Conservation (phyloP, 352 stramenopile genomes). For the Peronospora farinosa region DNA sequence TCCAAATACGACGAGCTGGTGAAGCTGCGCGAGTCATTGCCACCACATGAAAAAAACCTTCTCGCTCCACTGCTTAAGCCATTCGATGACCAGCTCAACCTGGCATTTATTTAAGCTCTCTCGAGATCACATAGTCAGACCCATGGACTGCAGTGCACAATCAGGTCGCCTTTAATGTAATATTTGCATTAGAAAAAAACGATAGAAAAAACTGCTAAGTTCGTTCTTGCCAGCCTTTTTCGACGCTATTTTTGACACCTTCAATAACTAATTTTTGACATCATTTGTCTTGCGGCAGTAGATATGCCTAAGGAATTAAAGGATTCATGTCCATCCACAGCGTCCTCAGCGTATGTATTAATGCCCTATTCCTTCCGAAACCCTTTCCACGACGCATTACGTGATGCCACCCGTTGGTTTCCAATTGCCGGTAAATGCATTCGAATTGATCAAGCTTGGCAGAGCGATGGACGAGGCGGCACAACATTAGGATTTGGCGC, state of each 20-base stretch:
- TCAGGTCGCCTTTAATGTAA: conserved; percentile 12
- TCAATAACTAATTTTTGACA: neutral
- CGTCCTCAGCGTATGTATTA: conserved; percentile 25
- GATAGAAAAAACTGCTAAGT: conserved; percentile 13
- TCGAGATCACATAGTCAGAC: neutral
- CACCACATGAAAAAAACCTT: conserved; percentile 78
- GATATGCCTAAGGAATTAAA: too few relatives aligned
- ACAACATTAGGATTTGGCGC: conserved; percentile 71
- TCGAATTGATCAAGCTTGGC: conserved; percentile 71
- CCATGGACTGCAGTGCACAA: neutral
- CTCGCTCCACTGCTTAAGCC: conserved; percentile 77
- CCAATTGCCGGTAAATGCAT: conserved; percentile 53
- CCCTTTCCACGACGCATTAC: conserved; percentile 68
- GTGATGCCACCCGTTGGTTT: conserved; percentile 57
- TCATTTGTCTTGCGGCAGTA: neutral
- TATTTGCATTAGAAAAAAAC: conserved; percentile 22
- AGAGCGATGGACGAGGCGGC: conserved; percentile 63
- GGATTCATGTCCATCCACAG: neutral
- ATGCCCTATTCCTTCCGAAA: conserved; percentile 71
- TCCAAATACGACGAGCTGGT: conserved; percentile 83
- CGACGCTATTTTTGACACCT: neutral
- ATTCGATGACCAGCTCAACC: conserved; percentile 83
- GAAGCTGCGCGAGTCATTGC: conserved; percentile 75
- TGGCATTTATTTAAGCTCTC: conserved; percentile 73
- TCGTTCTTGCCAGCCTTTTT: neutral